Evolutionary conservation across 169 alveolate species (phyloP).

Genomic region (Babesia divergens): DNA sequence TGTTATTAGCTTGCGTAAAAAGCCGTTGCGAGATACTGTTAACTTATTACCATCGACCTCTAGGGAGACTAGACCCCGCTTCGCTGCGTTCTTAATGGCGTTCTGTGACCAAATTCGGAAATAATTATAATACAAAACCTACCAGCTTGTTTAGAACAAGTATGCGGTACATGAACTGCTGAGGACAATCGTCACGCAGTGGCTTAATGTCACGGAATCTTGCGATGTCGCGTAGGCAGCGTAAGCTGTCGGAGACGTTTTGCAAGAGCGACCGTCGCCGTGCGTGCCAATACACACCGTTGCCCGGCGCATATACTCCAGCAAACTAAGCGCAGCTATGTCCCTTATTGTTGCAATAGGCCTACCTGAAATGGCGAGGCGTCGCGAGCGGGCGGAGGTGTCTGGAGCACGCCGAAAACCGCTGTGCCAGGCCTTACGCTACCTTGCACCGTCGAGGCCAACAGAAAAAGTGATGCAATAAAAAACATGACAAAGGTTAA

Average conservation of each 20-base stretch:
- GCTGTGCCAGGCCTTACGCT: slow-evolving; percentile 46
- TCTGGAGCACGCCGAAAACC: slow-evolving; percentile 45
- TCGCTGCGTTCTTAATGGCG: slow-evolving; percentile 40
- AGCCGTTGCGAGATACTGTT: background rate
- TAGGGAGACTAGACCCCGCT: slow-evolving; percentile 20
- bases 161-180: slow-evolving; percentile 7
- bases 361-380: slow-evolving; percentile 1
- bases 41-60: background rate
- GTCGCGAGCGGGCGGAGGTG: slow-evolving; percentile 17
- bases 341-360: too few species aligned
- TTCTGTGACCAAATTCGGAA: slow-evolving; percentile 1
- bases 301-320: slow-evolving; percentile 42
- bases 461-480: background rate
- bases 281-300: slow-evolving; percentile 49
- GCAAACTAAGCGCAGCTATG: slow-evolving; percentile 30
- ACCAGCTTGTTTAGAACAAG: slow-evolving; percentile 29
- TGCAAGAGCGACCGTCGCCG: slow-evolving; percentile 5
- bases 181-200: slow-evolving; percentile 14
- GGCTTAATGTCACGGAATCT: slow-evolving; percentile 7
- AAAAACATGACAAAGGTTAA: background rate
- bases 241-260: background rate
- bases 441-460: background rate
- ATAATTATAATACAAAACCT: background rate
- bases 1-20: slow-evolving; percentile 2
- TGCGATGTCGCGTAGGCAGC: background rate